These are phyloP conservation scores for Solanum hybrid DNA, from an alignment of 305 asterid genomes.

Conservation along the genomic window DNA sequence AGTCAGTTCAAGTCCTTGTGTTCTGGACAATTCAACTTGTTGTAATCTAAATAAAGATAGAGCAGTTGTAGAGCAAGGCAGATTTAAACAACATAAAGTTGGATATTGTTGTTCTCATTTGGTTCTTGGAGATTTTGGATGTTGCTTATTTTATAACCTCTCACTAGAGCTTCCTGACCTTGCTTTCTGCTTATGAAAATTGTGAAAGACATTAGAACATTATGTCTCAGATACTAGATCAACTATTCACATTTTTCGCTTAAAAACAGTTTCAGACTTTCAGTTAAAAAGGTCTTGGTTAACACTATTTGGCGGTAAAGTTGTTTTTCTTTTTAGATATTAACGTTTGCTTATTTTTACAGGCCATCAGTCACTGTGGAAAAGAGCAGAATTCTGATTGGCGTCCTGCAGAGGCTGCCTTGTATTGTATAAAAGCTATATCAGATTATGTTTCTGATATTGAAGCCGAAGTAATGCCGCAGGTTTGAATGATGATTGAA, in stretches of 20 bases:
- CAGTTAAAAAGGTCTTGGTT: background rate
- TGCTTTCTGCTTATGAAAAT: background rate
- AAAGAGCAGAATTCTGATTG: slow-evolving; percentile 55
- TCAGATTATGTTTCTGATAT: slow-evolving; percentile 70
- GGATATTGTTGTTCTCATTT: background rate
- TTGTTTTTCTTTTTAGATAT: slow-evolving; percentile 7
- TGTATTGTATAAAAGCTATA: slow-evolving; percentile 86
- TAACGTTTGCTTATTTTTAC: slow-evolving; percentile 15
- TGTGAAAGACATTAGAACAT: background rate
- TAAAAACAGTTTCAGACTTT: background rate
- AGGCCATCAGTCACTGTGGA: slow-evolving; percentile 56
- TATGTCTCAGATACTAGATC: background rate
- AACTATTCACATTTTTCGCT: background rate
- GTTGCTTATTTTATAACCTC: background rate
- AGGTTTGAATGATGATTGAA: slow-evolving; percentile 44
- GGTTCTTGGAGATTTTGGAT: background rate
- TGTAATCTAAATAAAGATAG: background rate
- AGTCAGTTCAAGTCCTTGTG: background rate
- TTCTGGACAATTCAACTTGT: background rate
- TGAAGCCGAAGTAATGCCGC: slow-evolving; percentile 92
- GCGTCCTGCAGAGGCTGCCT: slow-evolving; percentile 95
- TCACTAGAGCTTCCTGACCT: background rate
- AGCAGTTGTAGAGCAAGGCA: background rate
- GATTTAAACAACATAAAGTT: background rate
- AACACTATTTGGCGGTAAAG: background rate